Base-by-base conservation (phyloP, 139 green algal genomes). In the Micromonas commoda region DNA sequence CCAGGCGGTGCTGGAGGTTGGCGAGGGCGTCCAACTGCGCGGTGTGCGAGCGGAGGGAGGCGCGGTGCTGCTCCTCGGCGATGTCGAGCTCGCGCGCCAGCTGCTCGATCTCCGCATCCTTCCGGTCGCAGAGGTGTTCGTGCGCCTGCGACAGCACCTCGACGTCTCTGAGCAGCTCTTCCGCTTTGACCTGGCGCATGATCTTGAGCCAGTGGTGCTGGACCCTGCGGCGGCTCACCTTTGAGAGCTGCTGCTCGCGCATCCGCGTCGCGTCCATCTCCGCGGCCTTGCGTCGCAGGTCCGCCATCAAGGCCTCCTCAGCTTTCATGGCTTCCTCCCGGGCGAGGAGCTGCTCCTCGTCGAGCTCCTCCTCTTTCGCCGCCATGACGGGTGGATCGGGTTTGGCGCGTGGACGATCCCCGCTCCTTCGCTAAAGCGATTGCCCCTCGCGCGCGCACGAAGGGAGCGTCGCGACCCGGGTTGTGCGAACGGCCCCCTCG, bases 71-170 rank as follows among this genome's bases (percentile, higher is more conserved):
- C 82, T 92, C 88, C 84, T 97, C 90, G 3, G 87, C 88, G 52
- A 92, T 90, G 77, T 92, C 90, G 45, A 97, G 83, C 79, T 97
- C 92, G 9, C 86, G 82, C 71, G 96, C 88, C 64, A 97, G 85
- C 80, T 90, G 88, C 89, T 95, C 88, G 63, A 96, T 88, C 60
- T 94, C 85, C 6, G 89, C 86, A 81, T 97, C 92, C 81, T 91
- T 91, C 2, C 91, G 80, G 76, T 97, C 90, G 31, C 95, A 85
- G 78, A 91, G 86, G 21, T 88, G 73, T 75, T 94, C 90, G 71
- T 95, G 91, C 78, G 89, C 88, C 60, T 93, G 89, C 9, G 71
- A 85, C 35, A 97, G 83, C 37, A 94, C 87, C 82, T 94, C 88
- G 39, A 94, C 90, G 29, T 93, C 86, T 19, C 82, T 66, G 20